Percentiles rank a stretch among this genome's conserved stretches.
Conservation (phyloP, 768 basidiomycete species). For the Porphyrellus cyaneotinctus region DNA sequence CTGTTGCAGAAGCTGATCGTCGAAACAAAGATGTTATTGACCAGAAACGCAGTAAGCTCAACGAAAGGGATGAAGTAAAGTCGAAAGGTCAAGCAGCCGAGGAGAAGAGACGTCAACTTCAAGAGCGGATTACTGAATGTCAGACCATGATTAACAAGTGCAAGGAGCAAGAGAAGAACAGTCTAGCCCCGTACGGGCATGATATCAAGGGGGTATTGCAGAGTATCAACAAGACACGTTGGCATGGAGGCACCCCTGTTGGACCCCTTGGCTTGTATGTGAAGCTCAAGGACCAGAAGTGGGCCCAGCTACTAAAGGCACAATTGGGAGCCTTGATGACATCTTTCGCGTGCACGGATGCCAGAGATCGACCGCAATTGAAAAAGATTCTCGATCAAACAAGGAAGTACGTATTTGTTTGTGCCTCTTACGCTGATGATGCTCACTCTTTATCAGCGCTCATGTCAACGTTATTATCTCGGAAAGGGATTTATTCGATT, state of each 20-base stretch:
- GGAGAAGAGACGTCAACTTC: constrained; percentile 27
- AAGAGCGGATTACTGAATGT: constrained; percentile 42
- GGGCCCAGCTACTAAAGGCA: constrained; percentile 61
- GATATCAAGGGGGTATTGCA: constrained; percentile 57
- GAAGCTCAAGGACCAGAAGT: constrained; percentile 64
- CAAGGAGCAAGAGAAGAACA: constrained; percentile 51
- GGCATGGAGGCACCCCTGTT: constrained; percentile 64
- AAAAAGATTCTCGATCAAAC: constrained; percentile 50
- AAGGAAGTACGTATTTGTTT: constrained; percentile 56
- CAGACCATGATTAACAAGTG: constrained; percentile 49
- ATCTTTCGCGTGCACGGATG: constrained; percentile 72
- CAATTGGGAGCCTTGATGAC: constrained; percentile 57
- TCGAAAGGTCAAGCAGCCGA: constrained; percentile 38
- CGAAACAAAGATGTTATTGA: constrained; percentile 27
- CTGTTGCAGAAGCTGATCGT: constrained; percentile 38
- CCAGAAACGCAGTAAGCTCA: constrained; percentile 32
- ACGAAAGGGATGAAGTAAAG: constrained; percentile 30
- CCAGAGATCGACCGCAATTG: constrained; percentile 55
- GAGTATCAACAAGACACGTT: constrained; percentile 46
- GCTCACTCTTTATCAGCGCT: constrained; percentile 35
- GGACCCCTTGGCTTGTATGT: constrained; percentile 82
- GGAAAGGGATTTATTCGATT: constrained; percentile 80
- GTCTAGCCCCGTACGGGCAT: constrained; percentile 56
- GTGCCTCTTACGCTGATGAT: not conserved
- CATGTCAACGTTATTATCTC: constrained; percentile 56